Evolutionary conservation across 2,329 filamentous ascomycete genomes (phyloP).

Genomic region (Diaporthe citriasiana): DNA sequence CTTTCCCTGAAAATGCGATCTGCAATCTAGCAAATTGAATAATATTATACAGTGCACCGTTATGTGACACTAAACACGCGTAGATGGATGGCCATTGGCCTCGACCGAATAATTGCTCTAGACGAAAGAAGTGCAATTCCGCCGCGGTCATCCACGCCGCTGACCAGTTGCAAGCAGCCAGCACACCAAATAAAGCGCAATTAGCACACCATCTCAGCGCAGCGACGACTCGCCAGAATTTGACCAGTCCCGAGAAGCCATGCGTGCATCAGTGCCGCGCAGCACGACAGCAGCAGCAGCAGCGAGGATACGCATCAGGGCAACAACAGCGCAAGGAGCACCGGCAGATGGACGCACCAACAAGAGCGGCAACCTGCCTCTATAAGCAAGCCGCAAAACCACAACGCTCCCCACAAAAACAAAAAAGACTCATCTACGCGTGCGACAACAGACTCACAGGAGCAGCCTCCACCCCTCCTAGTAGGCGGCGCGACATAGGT

Average conservation of each 20-base stretch:
- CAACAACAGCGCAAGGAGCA: not conserved
- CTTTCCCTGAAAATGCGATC: not conserved
- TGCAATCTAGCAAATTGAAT: not conserved
- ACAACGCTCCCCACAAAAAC: too few relatives aligned
- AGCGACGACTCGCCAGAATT: too few relatives aligned
- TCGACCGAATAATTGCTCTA: not conserved
- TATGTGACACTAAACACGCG: not conserved
- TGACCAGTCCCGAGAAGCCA: not conserved
- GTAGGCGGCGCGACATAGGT: slow-evolving; percentile 22
- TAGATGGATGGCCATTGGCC: not conserved
- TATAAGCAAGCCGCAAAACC: not conserved
- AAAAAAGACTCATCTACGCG: too few relatives aligned
- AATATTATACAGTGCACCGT: not conserved
- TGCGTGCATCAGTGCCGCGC: not conserved
- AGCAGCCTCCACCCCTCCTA: slow-evolving; percentile 20
- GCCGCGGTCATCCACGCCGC: too few relatives aligned
- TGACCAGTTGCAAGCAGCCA: not conserved
- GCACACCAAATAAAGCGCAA: not conserved
- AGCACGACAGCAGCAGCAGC: not conserved
- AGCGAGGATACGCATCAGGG: not conserved
- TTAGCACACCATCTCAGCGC: too few relatives aligned
- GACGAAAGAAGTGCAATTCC: not conserved
- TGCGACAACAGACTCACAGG: slow-evolving; percentile 4
- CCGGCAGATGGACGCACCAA: not conserved
- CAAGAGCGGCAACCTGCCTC: not conserved